Base-by-base conservation (phyloP, 2,329 filamentous ascomycete species). In the Phialophora chinensis region DNA sequence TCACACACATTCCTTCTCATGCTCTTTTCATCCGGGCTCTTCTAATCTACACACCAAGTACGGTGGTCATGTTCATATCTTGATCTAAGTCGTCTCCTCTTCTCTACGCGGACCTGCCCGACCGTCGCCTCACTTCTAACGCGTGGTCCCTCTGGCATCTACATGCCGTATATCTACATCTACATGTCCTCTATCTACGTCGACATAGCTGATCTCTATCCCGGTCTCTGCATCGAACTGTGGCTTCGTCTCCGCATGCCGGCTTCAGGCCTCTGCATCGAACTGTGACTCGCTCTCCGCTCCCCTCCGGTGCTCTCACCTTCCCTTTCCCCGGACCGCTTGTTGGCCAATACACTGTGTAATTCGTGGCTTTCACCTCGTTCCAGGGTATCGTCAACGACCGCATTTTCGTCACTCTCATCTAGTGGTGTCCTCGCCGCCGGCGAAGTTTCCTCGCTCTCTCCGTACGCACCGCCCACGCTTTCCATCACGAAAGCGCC, bases 401-500 rank as follows among this genome's bases (percentile, higher is more conserved):
- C 67, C 3, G 65, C 68, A 23, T 33, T 42, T 42, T 72, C 66
- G 54, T 72, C 68, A 31, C 71, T 65, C 11, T 67, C 71, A 35
- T 68, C 64, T 33, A 44, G 65, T 6, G 66, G 66, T 7, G 66
- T 63, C 33, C 11, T 31, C 11, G 38, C 31, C 11, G 58, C 42
- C 6, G 68, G 66, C 4, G 66, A 62, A 31, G 23, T 60, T 23
- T 72, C 65, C n/a, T 76, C 72, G 17, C 74, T 77, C 42, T 78
- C 77, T 0, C 84, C 86, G 75, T 87, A 87, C 17, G 82, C 80
- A 0, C 89, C 90, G 12, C 90, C 89, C 5, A 90, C 88, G 66
- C 88, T 89, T 77, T 92, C 89, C 88, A 92, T 91, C 0, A 87
- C 91, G 66, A 91, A 91, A 8, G 86, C 83, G 63, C 88, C 90